Evolutionary conservation across 345 rosid genomes (phyloP).

Genomic region (Lumnitzera racemosa): DNA sequence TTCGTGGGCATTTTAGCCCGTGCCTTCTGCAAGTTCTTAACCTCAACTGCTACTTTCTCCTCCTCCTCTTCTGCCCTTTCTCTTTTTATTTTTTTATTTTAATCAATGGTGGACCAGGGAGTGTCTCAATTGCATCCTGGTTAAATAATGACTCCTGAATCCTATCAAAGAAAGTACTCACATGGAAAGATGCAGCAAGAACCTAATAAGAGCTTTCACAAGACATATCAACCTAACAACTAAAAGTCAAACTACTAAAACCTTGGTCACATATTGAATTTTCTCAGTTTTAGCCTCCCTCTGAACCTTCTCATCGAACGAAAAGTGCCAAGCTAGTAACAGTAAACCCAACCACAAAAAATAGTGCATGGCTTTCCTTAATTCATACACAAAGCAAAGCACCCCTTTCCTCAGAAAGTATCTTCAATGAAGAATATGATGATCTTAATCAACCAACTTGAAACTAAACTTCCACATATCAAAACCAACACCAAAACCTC

Average conservation of each 20-base stretch:
- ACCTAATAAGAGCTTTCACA: slow-evolving; percentile 53
- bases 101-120: slow-evolving; percentile 56
- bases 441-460: slow-evolving; percentile 56
- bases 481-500: slow-evolving; percentile 46
- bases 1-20: slow-evolving; percentile 13
- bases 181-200: slow-evolving; percentile 62
- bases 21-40: slow-evolving; percentile 31
- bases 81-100: slow-evolving; percentile 24
- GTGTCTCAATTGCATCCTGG: slow-evolving; percentile 56
- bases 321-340: slow-evolving; percentile 48
- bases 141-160: slow-evolving; percentile 64
- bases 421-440: slow-evolving; percentile 55
- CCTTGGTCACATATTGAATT: slow-evolving; percentile 39
- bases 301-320: slow-evolving; percentile 46
- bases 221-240: slow-evolving; percentile 52
- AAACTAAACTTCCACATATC: slow-evolving; percentile 66
- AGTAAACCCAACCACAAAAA: slow-evolving; percentile 70
- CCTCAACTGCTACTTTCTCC: slow-evolving; percentile 33
- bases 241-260: slow-evolving; percentile 40
- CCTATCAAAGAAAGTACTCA: slow-evolving; percentile 66
- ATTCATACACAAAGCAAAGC: slow-evolving; percentile 59
- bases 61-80: slow-evolving; percentile 32
- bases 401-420: slow-evolving; percentile 64
- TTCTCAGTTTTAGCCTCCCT: slow-evolving; percentile 18
- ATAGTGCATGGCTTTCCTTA: slow-evolving; percentile 52